A percentile compares a stretch with the other conserved stretches of the same genome.
Evolutionary conservation across 2,329 filamentous ascomycete species (phyloP).

Genomic region (Colletotrichum trifolii): DNA sequence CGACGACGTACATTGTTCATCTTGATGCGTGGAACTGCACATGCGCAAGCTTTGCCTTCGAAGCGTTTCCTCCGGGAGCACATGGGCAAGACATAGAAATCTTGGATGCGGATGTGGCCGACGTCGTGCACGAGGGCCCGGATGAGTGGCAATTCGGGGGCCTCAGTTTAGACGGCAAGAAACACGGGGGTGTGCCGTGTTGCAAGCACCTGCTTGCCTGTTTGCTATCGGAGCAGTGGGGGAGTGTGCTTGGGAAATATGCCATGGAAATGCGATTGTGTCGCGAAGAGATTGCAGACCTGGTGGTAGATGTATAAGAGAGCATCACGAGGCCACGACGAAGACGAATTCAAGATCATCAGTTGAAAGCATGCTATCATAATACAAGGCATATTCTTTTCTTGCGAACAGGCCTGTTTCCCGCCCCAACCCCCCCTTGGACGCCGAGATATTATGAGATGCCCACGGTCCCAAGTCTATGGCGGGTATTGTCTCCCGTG

Average conservation of each 20-base stretch:
- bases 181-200: conserved; percentile 59
- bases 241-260: conserved; percentile 63
- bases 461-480: conserved; percentile 33
- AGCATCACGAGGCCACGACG: neutral
- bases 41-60: conserved; percentile 85
- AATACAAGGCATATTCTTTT: conserved; percentile 35
- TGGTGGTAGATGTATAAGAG: conserved; percentile 60
- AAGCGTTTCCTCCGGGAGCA: conserved; percentile 66
- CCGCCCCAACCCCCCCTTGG: conserved; percentile 27
- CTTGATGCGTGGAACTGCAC: conserved; percentile 86
- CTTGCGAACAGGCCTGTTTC: conserved; percentile 28
- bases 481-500: conserved; percentile 33
- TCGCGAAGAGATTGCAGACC: conserved; percentile 78
- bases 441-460: conserved; percentile 38
- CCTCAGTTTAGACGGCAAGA: conserved; percentile 50
- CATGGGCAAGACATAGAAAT: conserved; percentile 15
- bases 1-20: conserved; percentile 73
- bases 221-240: conserved; percentile 76
- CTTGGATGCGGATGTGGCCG: conserved; percentile 32
- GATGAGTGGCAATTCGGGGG: conserved; percentile 61
- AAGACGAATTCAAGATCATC: conserved; percentile 3
- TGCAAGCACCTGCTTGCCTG: conserved; percentile 95
- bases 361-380: conserved; percentile 34
- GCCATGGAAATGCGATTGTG: conserved; percentile 66
- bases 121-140: conserved; percentile 12